These are phyloP conservation scores for Ilyonectria destructans DNA, from an alignment of 2,329 filamentous ascomycete species.

Conservation along the genomic window DNA sequence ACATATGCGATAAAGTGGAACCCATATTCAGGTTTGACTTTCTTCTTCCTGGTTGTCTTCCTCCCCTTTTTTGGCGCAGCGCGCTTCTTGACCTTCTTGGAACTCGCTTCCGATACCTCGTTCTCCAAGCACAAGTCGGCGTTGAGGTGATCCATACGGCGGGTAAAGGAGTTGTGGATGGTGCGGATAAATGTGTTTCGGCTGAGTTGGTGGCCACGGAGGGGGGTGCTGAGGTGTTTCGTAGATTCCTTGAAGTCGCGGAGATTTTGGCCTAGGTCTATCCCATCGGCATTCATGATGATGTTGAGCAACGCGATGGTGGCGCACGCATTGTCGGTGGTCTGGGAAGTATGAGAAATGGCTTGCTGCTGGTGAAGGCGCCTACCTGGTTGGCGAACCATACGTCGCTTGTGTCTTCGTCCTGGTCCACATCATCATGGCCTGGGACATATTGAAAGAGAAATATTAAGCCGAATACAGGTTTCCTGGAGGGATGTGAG, in stretches of 20 bases:
- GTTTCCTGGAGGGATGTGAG: slow-evolving; percentile 67
- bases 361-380: neutral
- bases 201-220: slow-evolving; percentile 83
- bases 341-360: slow-evolving; percentile 63
- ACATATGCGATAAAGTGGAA: slow-evolving; percentile 95
- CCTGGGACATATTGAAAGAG: slow-evolving; percentile 81
- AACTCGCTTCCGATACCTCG: slow-evolving; percentile 61
- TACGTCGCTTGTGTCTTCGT: slow-evolving; percentile 71
- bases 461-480: slow-evolving; percentile 90
- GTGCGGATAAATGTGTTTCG: slow-evolving; percentile 83
- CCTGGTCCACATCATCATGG: slow-evolving; percentile 66
- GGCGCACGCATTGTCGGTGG: slow-evolving; percentile 88
- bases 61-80: slow-evolving; percentile 56
- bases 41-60: slow-evolving; percentile 56
- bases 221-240: slow-evolving; percentile 75
- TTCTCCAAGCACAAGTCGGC: slow-evolving; percentile 78
- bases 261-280: slow-evolving; percentile 81
- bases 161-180: slow-evolving; percentile 90
- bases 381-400: slow-evolving; percentile 96
- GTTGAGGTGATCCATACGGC: slow-evolving; percentile 83
- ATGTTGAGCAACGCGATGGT: slow-evolving; percentile 96
- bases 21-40: slow-evolving; percentile 70
- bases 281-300: slow-evolving; percentile 82
- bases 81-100: slow-evolving; percentile 54
- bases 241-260: slow-evolving; percentile 83